Percentiles rank a stretch among this genome's conserved stretches.
Conservation (phyloP, 108 stramenopile species). For the Tribonema minus region DNA sequence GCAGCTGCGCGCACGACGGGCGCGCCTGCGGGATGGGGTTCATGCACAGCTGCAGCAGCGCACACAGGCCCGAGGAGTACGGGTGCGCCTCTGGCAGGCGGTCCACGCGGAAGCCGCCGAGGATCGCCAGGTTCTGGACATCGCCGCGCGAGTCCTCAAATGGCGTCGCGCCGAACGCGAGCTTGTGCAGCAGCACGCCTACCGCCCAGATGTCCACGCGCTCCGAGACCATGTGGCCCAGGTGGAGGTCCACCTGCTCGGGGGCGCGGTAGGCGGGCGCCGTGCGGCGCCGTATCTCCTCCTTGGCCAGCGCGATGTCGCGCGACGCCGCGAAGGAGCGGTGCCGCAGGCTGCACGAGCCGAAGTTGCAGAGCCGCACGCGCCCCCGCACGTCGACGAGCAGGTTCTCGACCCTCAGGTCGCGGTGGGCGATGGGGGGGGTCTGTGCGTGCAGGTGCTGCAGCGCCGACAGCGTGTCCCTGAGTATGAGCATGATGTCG, state of each 20-base stretch:
- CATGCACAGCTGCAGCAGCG: too few relatives aligned
- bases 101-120: too few relatives aligned
- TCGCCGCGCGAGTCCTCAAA: conserved; percentile 31
- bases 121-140: conserved; percentile 13
- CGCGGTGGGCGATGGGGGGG: conserved; percentile 47
- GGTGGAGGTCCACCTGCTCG: conserved; percentile 38
- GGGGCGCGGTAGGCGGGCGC: conserved; percentile 37
- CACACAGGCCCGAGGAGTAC: too few relatives aligned
- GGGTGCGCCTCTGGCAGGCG: too few relatives aligned
- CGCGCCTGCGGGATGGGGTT: too few relatives aligned
- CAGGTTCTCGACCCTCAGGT: conserved; percentile 66
- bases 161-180: conserved; percentile 20
- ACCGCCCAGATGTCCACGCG: conserved; percentile 46
- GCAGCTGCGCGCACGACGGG: too few relatives aligned
- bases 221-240: not conserved
- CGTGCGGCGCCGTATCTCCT: conserved; percentile 35
- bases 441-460: conserved; percentile 9
- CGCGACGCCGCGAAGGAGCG: not conserved
- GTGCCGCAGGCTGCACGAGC: conserved; percentile 29
- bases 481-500: conserved; percentile 9
- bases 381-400: conserved; percentile 59
- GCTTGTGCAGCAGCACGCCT: conserved; percentile 34
- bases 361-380: conserved; percentile 65
- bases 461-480: conserved; percentile 26
- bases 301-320: conserved; percentile 1